Conservation (phyloP, 2,329 filamentous ascomycete species). For the Erysiphe pulchra region DNA sequence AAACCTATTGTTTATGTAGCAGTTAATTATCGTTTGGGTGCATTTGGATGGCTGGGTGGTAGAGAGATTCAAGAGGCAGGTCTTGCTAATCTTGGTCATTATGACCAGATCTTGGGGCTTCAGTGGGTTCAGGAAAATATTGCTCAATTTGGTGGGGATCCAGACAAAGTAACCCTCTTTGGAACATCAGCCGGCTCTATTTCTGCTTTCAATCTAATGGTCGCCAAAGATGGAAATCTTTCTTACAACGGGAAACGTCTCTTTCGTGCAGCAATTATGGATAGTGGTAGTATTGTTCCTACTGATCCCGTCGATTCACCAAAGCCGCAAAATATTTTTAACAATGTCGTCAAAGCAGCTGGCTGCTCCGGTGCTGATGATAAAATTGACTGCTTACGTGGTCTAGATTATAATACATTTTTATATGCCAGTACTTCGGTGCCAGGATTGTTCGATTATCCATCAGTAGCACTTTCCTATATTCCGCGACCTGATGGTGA, state of each 20-base stretch:
- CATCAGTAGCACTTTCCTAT: constrained; percentile 44
- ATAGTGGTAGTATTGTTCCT: constrained; percentile 38
- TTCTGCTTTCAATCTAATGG: constrained; percentile 53
- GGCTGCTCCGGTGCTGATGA: constrained; percentile 33
- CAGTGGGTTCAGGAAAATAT: constrained; percentile 63
- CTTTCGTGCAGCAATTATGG: constrained; percentile 58
- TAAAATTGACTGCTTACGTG: constrained; percentile 39
- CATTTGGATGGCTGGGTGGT: constrained; percentile 49
- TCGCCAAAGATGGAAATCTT: constrained; percentile 44
- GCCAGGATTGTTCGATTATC: constrained; percentile 40
- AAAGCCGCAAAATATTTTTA: constrained; percentile 39
- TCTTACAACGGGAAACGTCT: constrained; percentile 50
- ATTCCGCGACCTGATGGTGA: constrained; percentile 47
- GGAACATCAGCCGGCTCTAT: constrained; percentile 34
- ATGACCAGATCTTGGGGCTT: constrained; percentile 47
- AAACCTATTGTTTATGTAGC: constrained; percentile 51
- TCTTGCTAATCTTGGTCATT: constrained; percentile 41
- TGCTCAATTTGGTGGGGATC: constrained; percentile 42
- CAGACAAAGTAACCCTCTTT: constrained; percentile 18
- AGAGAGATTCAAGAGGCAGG: constrained; percentile 41
- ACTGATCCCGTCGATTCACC: constrained; percentile 35
- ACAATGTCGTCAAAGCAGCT: constrained; percentile 30
- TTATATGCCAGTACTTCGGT: constrained; percentile 44
- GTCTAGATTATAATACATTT: constrained; percentile 29
- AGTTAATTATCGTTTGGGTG: constrained; percentile 53